phyloP scores from a whole-genome alignment of 2,329 filamentous ascomycete genomes.

The Neoascochyta sp. region DNA sequence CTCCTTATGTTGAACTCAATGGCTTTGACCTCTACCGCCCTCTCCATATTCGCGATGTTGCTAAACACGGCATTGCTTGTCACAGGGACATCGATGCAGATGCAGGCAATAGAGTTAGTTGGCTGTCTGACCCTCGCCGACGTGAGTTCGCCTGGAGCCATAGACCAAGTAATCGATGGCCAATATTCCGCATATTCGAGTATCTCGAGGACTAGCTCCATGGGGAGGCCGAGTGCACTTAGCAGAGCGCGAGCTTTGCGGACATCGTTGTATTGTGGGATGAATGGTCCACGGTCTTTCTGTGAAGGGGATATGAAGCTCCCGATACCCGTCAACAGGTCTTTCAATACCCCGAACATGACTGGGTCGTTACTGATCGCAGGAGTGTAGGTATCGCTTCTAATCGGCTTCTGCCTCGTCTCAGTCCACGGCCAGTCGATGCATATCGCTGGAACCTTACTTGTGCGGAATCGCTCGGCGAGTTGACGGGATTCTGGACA shows the following conservation, averaged over 20 bases:
- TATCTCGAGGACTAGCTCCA: slow-evolving; percentile 29
- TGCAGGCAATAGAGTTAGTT: slow-evolving; percentile 6
- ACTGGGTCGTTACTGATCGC: too few species aligned
- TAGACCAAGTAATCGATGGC: slow-evolving; percentile 9
- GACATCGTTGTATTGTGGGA: slow-evolving; percentile 20
- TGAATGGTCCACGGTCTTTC: slow-evolving; percentile 4
- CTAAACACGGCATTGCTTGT: slow-evolving; percentile 7
- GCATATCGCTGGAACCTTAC: too few species aligned
- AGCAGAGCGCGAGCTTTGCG: slow-evolving; percentile 20
- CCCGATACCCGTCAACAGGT: too few species aligned
- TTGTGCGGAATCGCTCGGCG: too few species aligned
- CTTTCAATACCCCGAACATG: too few species aligned
- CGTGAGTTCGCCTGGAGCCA: background rate
- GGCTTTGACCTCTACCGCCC: slow-evolving; percentile 16
- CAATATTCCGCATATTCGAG: slow-evolving; percentile 28
- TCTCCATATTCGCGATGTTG: slow-evolving; percentile 11
- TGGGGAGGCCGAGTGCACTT: slow-evolving; percentile 21
- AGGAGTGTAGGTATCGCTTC: too few species aligned
- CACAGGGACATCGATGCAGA: slow-evolving; percentile 16
- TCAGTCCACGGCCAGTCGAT: too few species aligned
- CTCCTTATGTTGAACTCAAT: slow-evolving; percentile 24
- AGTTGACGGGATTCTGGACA: too few species aligned
- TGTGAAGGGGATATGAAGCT: too few species aligned
- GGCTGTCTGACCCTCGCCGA: slow-evolving; percentile 2
- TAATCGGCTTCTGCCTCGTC: too few species aligned